phyloP scores from a whole-genome alignment of 78 protist genomes.

The Creolimax fragrantissima region DNA sequence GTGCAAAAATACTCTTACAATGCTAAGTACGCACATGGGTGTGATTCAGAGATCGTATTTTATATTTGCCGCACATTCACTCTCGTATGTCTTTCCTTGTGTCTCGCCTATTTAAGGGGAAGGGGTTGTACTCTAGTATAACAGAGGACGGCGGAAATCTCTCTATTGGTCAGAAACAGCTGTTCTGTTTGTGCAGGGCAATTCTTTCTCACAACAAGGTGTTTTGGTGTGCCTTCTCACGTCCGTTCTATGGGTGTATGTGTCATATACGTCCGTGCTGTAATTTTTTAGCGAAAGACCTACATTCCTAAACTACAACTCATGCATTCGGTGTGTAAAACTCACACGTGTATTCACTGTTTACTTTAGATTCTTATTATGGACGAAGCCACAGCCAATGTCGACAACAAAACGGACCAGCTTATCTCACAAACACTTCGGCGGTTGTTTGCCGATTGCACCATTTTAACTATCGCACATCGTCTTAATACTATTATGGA shows the following conservation, averaged over 20 bases:
- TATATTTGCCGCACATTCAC: too few relatives aligned
- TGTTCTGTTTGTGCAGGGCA: conserved; percentile 86
- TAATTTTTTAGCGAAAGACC: too few relatives aligned
- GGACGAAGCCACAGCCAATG: conserved; percentile 88
- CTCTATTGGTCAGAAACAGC: conserved; percentile 79
- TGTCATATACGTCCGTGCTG: too few relatives aligned
- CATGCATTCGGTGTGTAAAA: too few relatives aligned
- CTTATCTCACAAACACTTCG: conserved; percentile 59
- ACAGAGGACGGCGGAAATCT: conserved; percentile 53
- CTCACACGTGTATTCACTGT: too few relatives aligned
- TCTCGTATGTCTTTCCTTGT: too few relatives aligned
- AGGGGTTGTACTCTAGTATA: conserved; percentile 3
- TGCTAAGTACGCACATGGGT: too few relatives aligned
- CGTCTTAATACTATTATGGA: conserved; percentile 80
- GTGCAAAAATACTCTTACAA: too few relatives aligned
- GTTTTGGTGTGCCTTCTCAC: background rate
- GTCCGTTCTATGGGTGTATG: background rate
- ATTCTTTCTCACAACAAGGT: conserved; percentile 50
- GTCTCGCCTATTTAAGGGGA: background rate
- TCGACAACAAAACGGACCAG: conserved; percentile 71
- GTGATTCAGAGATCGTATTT: too few relatives aligned
- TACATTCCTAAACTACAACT: too few relatives aligned
- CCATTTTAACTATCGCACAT: conserved; percentile 66
- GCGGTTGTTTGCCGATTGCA: conserved; percentile 46
- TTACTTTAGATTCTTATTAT: conserved; percentile 21